Percentiles rank a stretch among this genome's conserved stretches.
Evolutionary conservation across 202 grass and related monocot species (phyloP).

Genomic region (Cymbopogon flexuosus): DNA sequence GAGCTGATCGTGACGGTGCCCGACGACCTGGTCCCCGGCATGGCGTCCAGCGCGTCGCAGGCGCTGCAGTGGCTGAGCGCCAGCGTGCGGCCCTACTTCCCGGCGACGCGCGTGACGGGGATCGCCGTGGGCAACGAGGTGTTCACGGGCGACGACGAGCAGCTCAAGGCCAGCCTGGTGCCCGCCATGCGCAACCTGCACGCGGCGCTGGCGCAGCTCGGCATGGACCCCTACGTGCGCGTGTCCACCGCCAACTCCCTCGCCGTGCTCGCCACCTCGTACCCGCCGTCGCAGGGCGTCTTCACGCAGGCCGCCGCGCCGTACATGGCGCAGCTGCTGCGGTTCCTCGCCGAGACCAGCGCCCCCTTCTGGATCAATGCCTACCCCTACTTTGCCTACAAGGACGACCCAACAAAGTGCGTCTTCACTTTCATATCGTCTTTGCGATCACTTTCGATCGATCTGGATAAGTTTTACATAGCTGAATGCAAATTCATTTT

Average conservation of each 20-base stretch:
- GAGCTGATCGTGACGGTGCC: conserved; percentile 85
- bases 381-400: conserved; percentile 91
- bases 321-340: conserved; percentile 57
- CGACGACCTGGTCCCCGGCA: conserved; percentile 53
- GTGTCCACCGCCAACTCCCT: conserved; percentile 78
- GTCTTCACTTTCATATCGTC: no score
- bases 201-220: conserved; percentile 59
- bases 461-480: not conserved
- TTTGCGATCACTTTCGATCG: not conserved
- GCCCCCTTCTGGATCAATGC: conserved; percentile 90
- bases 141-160: conserved; percentile 57
- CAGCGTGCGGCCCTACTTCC: conserved; percentile 64
- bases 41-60: conserved; percentile 43
- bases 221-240: conserved; percentile 62
- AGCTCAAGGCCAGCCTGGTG: conserved; percentile 70
- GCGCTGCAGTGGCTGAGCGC: conserved; percentile 63
- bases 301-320: conserved; percentile 54
- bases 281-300: conserved; percentile 73
- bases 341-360: conserved; percentile 60
- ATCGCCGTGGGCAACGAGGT: conserved; percentile 91
- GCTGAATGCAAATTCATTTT: not conserved
- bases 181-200: conserved; percentile 83
- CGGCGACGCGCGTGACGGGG: conserved; percentile 65
- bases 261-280: conserved; percentile 72
- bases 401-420: conserved; percentile 49